Evolutionary conservation across 2,329 filamentous ascomycete genomes (phyloP), one percentile per base, ranked within the genome.

Genomic region (Aschersonia sp.): DNA sequence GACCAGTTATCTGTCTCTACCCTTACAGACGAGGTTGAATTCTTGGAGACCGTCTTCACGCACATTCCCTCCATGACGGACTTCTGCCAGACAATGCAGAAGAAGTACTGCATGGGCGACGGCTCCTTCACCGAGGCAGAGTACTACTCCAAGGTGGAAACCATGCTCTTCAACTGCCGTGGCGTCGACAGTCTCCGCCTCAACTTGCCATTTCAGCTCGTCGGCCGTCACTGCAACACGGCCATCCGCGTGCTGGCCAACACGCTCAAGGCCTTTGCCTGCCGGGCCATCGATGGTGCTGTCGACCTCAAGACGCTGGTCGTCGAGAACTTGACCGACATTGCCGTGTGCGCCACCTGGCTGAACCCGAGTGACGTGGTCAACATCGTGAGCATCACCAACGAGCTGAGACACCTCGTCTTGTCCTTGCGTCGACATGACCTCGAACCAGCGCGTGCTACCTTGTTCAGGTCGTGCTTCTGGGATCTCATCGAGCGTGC

Each of bases 241-340:
- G 66, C 70, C 14, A 76, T 71, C 8, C 65, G 71, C 52, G 66
- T 76, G n/a, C 59, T 76, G 12, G 72, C 71, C 46, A 75, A 73
- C 48, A 72, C 68, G 4, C 59, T 76, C 49, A 70, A 71, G 50
- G 70, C 68, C 4, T 60, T 76, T 45, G 66, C 66, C 4, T 58
- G 61, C 32, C 64, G 73, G 6, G 62, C 65, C 1, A 66, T 71
- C 48, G 70, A 72, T 47, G 64, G 66, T 46, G 66, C 67, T 7
- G 58, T 59, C 32, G 48, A 56, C 3, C 61, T 76, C 4, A 64
- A 67, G 52, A 67, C 67, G 0, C 56, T 76, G 40, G 70, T 74
- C 1, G 51, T 76, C 3, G 72, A 76, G 50, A 71, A 73, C 45
- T 59, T 76, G 45, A 68, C 67, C 6, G 71, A 75, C 50, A 62